Conservation (phyloP, 257 asterid genomes). For the Solanum appendiculatum region DNA sequence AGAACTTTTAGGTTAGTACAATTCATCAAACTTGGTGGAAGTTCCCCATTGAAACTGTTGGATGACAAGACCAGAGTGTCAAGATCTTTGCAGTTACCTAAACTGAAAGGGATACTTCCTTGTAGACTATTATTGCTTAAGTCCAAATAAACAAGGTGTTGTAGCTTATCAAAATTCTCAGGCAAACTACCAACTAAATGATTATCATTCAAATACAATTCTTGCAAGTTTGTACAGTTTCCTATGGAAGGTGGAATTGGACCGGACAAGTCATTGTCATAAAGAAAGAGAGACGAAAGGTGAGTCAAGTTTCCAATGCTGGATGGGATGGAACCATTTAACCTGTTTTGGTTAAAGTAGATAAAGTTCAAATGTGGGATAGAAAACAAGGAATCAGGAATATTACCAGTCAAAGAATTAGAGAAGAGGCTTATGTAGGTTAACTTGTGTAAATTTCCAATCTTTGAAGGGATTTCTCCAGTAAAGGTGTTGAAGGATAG, state of each 20-base stretch:
- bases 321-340: slow-evolving; percentile 56
- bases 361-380: slow-evolving; percentile 32
- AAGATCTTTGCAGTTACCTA: slow-evolving; percentile 30
- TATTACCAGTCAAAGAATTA: slow-evolving; percentile 44
- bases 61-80: slow-evolving; percentile 30
- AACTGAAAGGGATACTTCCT: slow-evolving; percentile 43
- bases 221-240: slow-evolving; percentile 45
- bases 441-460: slow-evolving; percentile 41
- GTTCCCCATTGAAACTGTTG: slow-evolving; percentile 45
- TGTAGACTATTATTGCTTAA: slow-evolving; percentile 39
- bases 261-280: slow-evolving; percentile 41
- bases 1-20: slow-evolving; percentile 36
- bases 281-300: slow-evolving; percentile 24
- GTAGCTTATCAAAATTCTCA: slow-evolving; percentile 44
- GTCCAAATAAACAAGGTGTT: slow-evolving; percentile 23
- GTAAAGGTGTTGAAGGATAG: slow-evolving; percentile 42
- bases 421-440: slow-evolving; percentile 23
- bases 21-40: slow-evolving; percentile 54
- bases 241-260: slow-evolving; percentile 60
- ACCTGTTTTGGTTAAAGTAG: slow-evolving; percentile 37
- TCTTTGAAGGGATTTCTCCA: slow-evolving; percentile 45
- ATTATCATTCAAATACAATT: slow-evolving; percentile 39
- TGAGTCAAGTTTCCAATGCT: slow-evolving; percentile 36
- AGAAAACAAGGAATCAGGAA: slow-evolving; percentile 50
- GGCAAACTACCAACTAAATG: slow-evolving; percentile 46